Conservation (phyloP, 192 early-diverging fungal species). For the Entomortierella chlamydospora region DNA sequence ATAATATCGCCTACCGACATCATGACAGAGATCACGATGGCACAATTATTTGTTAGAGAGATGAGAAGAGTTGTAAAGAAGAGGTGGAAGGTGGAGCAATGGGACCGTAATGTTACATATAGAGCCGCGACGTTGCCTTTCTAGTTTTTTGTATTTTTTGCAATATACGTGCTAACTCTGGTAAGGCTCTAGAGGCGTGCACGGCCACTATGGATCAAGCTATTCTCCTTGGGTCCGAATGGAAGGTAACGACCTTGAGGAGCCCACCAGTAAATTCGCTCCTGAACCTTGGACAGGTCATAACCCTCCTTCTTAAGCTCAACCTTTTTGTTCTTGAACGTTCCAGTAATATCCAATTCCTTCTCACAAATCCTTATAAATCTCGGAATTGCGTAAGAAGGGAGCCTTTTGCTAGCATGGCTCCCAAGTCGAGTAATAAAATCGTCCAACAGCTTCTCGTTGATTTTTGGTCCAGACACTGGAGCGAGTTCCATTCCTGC, state of each 20-base stretch:
- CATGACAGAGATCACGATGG: constrained; percentile 10
- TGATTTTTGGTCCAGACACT: background rate
- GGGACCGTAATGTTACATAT: constrained; percentile 8
- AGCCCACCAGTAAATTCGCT: constrained; percentile 33
- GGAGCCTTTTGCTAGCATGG: constrained; percentile 54
- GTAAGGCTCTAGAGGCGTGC: constrained; percentile 15
- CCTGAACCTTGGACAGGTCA: constrained; percentile 13
- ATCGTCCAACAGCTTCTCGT: constrained; percentile 21
- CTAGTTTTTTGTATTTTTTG: background rate
- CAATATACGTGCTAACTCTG: background rate
- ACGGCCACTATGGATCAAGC: constrained; percentile 6
- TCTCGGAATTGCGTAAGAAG: constrained; percentile 72
- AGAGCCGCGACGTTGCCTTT: background rate
- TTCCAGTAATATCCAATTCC: constrained; percentile 46
- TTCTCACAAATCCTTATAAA: constrained; percentile 66
- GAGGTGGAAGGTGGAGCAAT: constrained; percentile 9
- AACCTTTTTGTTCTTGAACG: constrained; percentile 47
- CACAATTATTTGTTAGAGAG: constrained; percentile 15
- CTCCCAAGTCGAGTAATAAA: constrained; percentile 50
- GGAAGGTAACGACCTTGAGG: constrained; percentile 18
- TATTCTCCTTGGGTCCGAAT: constrained; percentile 13
- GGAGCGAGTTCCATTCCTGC: background rate
- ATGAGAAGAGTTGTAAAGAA: constrained; percentile 24
- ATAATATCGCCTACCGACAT: background rate
- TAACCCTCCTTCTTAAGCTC: constrained; percentile 33